A percentile compares a stretch with the other conserved stretches of the same genome.
Evolutionary conservation across 176 grass and related monocot species (phyloP).

Genomic region (Triticum urartu): DNA sequence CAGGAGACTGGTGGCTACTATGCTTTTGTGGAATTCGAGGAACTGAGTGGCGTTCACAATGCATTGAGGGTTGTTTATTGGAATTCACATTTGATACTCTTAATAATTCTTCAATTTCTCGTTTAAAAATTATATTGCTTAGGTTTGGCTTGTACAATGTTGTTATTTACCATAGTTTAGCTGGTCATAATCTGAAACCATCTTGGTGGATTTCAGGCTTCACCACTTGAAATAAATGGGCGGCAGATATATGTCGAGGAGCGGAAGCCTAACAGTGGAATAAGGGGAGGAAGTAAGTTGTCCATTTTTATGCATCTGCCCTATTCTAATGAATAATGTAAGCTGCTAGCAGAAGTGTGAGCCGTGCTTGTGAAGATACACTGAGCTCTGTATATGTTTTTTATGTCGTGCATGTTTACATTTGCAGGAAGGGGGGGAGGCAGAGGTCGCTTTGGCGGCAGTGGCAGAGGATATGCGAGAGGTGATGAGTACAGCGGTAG

Average conservation of each 20-base stretch:
- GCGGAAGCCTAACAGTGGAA: constrained; percentile 73
- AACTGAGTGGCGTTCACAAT: constrained; percentile 68
- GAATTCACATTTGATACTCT: not conserved
- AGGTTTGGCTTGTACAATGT: not conserved
- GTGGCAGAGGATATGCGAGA: constrained; percentile 39
- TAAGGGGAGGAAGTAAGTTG: constrained; percentile 75
- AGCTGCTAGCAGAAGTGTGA: not conserved
- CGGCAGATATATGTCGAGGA: constrained; percentile 90
- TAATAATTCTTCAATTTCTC: not conserved
- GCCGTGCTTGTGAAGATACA: not conserved
- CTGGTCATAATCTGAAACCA: not conserved
- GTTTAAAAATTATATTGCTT: not conserved
- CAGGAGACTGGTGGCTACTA: constrained; percentile 90
- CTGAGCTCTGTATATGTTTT: not conserved
- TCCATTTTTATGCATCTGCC: not conserved
- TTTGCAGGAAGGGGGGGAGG: constrained; percentile 59
- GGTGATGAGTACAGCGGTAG: constrained; percentile 42
- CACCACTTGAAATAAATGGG: constrained; percentile 80
- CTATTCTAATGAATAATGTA: not conserved
- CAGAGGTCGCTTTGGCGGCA: constrained; percentile 52
- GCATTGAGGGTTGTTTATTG: constrained; percentile 45
- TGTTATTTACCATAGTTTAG: not conserved
- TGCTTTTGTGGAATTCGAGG: constrained; percentile 86
- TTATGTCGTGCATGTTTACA: not conserved
- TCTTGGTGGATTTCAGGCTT: constrained; percentile 44